A percentile compares a stretch with the other conserved stretches of the same genome.
These are phyloP conservation scores for Fusarium caatingaense DNA, from an alignment of 2,329 filamentous ascomycete species.

Conservation along the genomic window DNA sequence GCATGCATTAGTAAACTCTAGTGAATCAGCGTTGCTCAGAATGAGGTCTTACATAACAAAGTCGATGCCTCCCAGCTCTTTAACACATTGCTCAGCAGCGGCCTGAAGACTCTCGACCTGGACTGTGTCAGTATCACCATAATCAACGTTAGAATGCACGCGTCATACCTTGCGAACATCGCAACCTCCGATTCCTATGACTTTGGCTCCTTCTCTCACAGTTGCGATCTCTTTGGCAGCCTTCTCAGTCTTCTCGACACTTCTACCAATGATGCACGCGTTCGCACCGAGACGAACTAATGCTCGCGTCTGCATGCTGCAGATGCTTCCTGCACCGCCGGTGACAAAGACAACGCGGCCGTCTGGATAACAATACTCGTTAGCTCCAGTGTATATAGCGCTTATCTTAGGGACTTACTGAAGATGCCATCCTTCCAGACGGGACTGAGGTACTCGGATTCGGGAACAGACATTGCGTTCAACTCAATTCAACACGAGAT, in stretches of 20 bases:
- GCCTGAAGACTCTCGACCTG: conserved; percentile 57
- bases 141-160: background rate
- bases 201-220: conserved; percentile 80
- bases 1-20: background rate
- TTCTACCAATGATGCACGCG: conserved; percentile 93
- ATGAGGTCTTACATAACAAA: conserved; percentile 80
- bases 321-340: conserved; percentile 92
- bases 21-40: background rate
- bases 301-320: conserved; percentile 91
- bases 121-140: background rate
- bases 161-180: conserved; percentile 75
- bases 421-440: conserved; percentile 92
- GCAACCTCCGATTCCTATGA: conserved; percentile 85
- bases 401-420: conserved; percentile 62
- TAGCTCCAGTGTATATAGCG: background rate
- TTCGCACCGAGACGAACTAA: conserved; percentile 91
- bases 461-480: conserved; percentile 71
- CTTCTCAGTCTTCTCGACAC: conserved; percentile 84
- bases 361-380: conserved; percentile 61
- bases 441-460: conserved; percentile 80
- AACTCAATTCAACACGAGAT: background rate
- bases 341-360: conserved; percentile 95
- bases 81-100: conserved; percentile 82
- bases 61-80: conserved; percentile 88
- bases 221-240: conserved; percentile 86